These are phyloP conservation scores for Pittosporum tobira DNA, from an alignment of 129 eudicot species.

Conservation along the genomic window DNA sequence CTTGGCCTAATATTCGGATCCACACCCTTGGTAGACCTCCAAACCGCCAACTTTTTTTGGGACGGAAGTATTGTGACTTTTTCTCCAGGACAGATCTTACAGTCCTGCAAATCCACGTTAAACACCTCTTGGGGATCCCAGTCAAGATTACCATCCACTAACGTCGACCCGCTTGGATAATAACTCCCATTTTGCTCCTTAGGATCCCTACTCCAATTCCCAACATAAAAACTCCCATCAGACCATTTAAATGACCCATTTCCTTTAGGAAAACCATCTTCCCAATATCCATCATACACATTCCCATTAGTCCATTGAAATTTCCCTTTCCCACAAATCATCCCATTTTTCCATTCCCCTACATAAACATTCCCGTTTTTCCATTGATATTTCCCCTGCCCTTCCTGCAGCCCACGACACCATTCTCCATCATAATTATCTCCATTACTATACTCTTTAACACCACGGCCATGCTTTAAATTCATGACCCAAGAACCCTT, in stretches of 20 bases:
- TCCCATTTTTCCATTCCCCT: conserved; percentile 81
- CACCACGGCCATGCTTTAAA: conserved; percentile 68
- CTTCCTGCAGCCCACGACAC: conserved; percentile 75
- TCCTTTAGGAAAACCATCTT: conserved; percentile 78
- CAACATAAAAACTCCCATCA: conserved; percentile 58
- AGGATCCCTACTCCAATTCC: conserved; percentile 66
- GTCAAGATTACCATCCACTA: conserved; percentile 6
- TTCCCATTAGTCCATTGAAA: conserved; percentile 59
- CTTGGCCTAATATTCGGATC: conserved; percentile 45
- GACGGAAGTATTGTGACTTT: conserved; percentile 16
- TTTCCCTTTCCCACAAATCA: conserved; percentile 52
- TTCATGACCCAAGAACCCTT: conserved; percentile 78
- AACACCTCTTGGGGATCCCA: conserved; percentile 29
- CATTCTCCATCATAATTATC: conserved; percentile 88
- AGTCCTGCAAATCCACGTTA: conserved; percentile 18
- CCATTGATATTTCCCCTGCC: conserved; percentile 77
- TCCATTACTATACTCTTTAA: conserved; percentile 53
- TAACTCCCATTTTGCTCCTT: conserved; percentile 50
- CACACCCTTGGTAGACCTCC: conserved; percentile 55
- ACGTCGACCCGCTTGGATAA: conserved; percentile 22
- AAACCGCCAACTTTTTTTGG: conserved; percentile 45
- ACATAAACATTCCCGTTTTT: conserved; percentile 47
- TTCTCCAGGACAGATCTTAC: conserved; percentile 26
- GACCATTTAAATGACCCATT: conserved; percentile 48
- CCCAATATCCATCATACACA: conserved; percentile 75